These are phyloP conservation scores for Rehmannia glutinosa DNA, from an alignment of 257 asterid species.

Conservation along the genomic window DNA sequence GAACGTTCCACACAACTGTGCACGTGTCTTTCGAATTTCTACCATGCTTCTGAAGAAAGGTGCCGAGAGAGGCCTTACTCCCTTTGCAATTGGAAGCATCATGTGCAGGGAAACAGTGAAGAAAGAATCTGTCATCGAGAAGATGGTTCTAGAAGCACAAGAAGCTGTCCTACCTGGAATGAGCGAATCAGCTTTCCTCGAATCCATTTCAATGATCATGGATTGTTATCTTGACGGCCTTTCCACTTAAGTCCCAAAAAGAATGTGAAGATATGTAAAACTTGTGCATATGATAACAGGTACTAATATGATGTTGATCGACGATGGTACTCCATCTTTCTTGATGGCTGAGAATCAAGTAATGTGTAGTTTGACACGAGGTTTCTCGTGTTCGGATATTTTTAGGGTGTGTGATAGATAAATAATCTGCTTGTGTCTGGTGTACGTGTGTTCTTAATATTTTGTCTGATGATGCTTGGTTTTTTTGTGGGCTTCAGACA, in stretches of 20 bases:
- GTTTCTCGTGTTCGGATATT: no score
- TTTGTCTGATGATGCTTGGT: neutral
- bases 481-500: constrained; percentile 4
- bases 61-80: constrained; percentile 55
- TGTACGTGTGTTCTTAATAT: neutral
- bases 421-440: neutral
- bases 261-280: neutral
- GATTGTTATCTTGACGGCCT: constrained; percentile 47
- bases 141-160: constrained; percentile 54
- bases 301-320: no score
- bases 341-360: constrained; percentile 2
- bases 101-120: constrained; percentile 64
- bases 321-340: no score
- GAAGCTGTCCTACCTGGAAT: constrained; percentile 49
- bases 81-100: constrained; percentile 60
- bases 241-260: constrained; percentile 5
- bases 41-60: constrained; percentile 80
- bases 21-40: constrained; percentile 54
- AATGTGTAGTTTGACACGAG: neutral
- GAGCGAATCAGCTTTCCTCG: constrained; percentile 55
- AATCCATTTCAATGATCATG: constrained; percentile 43
- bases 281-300: constrained; percentile 1
- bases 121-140: constrained; percentile 53
- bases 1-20: constrained; percentile 46
- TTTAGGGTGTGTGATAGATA: neutral